phyloP scores from a whole-genome alignment of 306 rosid species.

The Quercus dentata region DNA sequence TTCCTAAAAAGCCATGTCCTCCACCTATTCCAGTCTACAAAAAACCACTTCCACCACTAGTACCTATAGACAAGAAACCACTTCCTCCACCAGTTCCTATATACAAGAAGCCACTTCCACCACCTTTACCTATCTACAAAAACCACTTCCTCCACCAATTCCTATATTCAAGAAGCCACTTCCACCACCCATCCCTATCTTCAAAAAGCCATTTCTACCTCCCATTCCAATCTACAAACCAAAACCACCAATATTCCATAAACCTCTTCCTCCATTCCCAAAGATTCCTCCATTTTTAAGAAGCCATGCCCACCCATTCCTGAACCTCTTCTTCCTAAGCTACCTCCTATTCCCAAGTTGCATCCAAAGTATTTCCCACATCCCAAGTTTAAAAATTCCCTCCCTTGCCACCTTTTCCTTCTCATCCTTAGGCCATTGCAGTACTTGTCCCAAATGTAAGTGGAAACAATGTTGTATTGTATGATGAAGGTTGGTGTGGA shows the following conservation, averaged over 20 bases:
- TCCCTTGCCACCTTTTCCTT: conserved; percentile 31
- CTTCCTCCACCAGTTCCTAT: conserved; percentile 16
- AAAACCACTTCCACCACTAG: not conserved
- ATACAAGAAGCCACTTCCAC: conserved; percentile 23
- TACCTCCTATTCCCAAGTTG: conserved; percentile 20
- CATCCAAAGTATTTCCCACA: conserved; percentile 40
- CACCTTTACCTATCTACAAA: not conserved
- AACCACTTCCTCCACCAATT: conserved; percentile 18
- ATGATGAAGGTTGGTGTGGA: conserved; percentile 4
- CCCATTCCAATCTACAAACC: conserved; percentile 15
- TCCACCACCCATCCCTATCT: conserved; percentile 11
- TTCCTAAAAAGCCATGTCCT: conserved; percentile 1
- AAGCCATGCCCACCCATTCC: conserved; percentile 20
- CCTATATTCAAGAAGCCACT: conserved; percentile 18
- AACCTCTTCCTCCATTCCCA: conserved; percentile 52
- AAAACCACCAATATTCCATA: conserved; percentile 28
- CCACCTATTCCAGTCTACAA: not conserved
- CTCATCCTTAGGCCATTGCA: conserved; percentile 32
- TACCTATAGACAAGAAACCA: not conserved
- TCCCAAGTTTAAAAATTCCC: conserved; percentile 48
- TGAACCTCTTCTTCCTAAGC: conserved; percentile 11
- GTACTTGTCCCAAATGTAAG: not conserved
- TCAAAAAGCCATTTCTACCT: conserved; percentile 13
- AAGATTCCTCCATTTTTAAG: conserved; percentile 35
- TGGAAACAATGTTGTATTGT: conserved; percentile 10